Base-by-base conservation (phyloP, 306 rosid species). In the Trifolium pratense region DNA sequence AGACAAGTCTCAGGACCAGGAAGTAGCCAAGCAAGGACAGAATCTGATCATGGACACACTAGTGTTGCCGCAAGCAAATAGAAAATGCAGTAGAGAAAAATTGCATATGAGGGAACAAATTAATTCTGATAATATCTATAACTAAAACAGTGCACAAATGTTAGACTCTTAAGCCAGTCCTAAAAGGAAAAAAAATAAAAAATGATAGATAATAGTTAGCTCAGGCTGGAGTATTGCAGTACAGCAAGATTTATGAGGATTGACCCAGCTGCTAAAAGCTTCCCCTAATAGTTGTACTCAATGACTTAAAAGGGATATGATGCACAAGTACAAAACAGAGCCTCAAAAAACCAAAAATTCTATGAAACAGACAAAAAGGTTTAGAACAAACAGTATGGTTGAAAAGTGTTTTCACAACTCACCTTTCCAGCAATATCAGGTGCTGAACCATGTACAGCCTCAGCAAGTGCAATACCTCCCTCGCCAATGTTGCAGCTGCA, bases 351-450 rank as follows among this genome's bases (percentile, higher is more conserved):
- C 29, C 12, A 43, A 58, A 66, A 18, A 23, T 42, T 68, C 14
- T 49, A 51, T 58, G 46, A 46, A 49, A 26, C 40, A 17, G 5
- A 73, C 29, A 12, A n/a, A 48, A 74, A 20, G 20, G 43, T 8
- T 62, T 8, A 40, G 62, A 42, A 42, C 68, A 78, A 25, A 69
- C 13, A 8, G 60, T 6, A 36, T 64, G 53, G 51, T 78, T 48
- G n/a, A 59, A 51, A 37, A 14, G 67, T 21, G 46, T 52, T 43
- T 53, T 52, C 64, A 45, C 25, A 3, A 37, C 79, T 89, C 71
- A 95, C 99, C 99, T 86, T 91, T 88, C 99, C 99, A 48, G 99
- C 99, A 78, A 95, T 95, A 85, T 95, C 99, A 71, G 99, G 99
- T 58, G 99, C 99, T 23, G 99, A 95, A 86, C 99, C 99, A 78